phyloP scores from a whole-genome alignment of 164 flowering plant species.

The Berberis thunbergii region DNA sequence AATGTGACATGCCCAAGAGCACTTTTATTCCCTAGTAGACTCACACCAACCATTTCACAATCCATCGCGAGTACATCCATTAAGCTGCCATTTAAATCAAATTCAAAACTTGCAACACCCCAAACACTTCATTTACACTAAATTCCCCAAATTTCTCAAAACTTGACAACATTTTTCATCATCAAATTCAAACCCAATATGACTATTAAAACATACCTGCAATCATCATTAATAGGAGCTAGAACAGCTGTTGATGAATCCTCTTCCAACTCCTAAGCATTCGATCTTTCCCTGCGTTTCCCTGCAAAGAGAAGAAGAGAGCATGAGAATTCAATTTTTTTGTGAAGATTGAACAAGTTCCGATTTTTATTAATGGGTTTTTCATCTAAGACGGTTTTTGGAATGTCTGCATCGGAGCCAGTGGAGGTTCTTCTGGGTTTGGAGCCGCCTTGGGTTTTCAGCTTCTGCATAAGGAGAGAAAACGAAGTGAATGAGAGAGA shows the following conservation, averaged over 20 bases:
- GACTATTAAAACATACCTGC: slow-evolving; percentile 23
- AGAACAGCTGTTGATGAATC: slow-evolving; percentile 21
- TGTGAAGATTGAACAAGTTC: neutral
- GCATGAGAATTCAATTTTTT: too few relatives aligned
- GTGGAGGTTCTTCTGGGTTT: slow-evolving; percentile 9
- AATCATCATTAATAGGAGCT: slow-evolving; percentile 38
- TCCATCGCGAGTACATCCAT: slow-evolving; percentile 75
- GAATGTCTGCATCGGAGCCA: slow-evolving; percentile 9
- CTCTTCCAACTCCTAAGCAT: slow-evolving; percentile 14
- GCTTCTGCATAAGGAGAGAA: slow-evolving; percentile 37
- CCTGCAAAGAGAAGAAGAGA: slow-evolving; percentile 19
- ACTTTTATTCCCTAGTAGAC: slow-evolving; percentile 71
- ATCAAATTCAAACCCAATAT: neutral
- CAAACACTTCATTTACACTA: neutral
- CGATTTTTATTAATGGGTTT: neutral
- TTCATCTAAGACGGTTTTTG: neutral
- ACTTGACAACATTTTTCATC: too few relatives aligned
- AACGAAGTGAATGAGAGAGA: too few relatives aligned
- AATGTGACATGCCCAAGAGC: slow-evolving; percentile 86
- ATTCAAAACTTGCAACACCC: neutral
- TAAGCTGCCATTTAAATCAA: neutral
- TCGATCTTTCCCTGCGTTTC: slow-evolving; percentile 46
- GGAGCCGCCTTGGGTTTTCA: slow-evolving; percentile 26
- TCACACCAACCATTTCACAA: slow-evolving; percentile 97
- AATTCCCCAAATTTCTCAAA: neutral